Conservation (phyloP, 148 eudicot genomes). For the Camellia lanceoleosa region DNA sequence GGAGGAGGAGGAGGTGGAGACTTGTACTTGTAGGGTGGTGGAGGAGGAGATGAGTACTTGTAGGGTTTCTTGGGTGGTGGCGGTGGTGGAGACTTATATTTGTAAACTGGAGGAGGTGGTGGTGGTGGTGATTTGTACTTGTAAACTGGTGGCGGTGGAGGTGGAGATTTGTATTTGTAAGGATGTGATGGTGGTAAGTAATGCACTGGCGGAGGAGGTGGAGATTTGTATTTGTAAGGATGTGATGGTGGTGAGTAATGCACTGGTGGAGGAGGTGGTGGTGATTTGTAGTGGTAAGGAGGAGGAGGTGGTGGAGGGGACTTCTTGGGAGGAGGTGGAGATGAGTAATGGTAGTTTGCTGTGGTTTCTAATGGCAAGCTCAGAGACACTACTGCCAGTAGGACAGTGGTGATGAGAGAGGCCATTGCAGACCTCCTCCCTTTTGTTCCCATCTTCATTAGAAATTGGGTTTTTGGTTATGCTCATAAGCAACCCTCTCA, state of each 20-base stretch:
- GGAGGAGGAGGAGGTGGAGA: slow-evolving; percentile 20
- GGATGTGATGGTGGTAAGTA: slow-evolving; percentile 21
- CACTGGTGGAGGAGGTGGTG: slow-evolving; percentile 29
- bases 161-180: too few relatives aligned
- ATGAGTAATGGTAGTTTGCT: slow-evolving; percentile 41
- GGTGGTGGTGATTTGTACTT: slow-evolving; percentile 18
- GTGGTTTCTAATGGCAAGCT: slow-evolving; percentile 30
- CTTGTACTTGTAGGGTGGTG: slow-evolving; percentile 14
- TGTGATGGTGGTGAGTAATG: neutral
- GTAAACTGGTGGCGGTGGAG: slow-evolving; percentile 10
- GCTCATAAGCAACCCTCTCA: slow-evolving; percentile 2
- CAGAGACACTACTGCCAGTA: slow-evolving; percentile 39
- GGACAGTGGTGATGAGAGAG: slow-evolving; percentile 37
- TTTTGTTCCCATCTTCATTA: slow-evolving; percentile 24
- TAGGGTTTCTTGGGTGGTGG: slow-evolving; percentile 16
- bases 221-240: neutral
- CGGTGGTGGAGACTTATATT: slow-evolving; percentile 24
- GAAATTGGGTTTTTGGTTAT: slow-evolving; percentile 20
- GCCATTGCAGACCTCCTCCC: slow-evolving; percentile 25
- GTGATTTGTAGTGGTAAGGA: slow-evolving; percentile 23
- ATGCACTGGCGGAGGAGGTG: slow-evolving; percentile 4
- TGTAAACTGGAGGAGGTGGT: slow-evolving; percentile 32
- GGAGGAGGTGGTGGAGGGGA: slow-evolving; percentile 43
- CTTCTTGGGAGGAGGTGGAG: slow-evolving; percentile 37
- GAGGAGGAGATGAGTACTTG: slow-evolving; percentile 39